Conservation (phyloP, 139 green algal genomes). For the Chlamydomonas eustigma region DNA sequence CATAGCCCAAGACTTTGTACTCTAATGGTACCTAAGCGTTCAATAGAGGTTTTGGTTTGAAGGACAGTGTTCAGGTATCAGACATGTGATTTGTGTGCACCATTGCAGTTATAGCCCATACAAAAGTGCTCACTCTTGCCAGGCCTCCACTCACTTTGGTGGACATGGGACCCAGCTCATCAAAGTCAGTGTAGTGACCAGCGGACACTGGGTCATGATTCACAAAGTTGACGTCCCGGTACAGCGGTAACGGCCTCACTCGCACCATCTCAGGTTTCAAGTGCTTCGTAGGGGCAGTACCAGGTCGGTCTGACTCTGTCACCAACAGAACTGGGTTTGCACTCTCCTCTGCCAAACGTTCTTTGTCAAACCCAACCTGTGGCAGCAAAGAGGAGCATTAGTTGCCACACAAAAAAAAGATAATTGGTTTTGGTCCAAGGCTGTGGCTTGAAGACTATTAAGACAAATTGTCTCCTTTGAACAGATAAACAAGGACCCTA, state of each 20-base stretch:
- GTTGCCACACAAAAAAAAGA: no score
- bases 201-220: conserved; percentile 9
- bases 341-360: conserved; percentile 42
- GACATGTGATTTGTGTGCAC: no score
- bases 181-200: conserved; percentile 44
- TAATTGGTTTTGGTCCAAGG: no score
- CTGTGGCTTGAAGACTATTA: no score
- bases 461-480: no score
- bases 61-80: no score
- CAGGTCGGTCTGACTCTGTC: conserved; percentile 21
- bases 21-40: conserved; percentile 52
- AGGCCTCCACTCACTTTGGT: conserved; percentile 24
- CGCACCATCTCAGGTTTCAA: conserved; percentile 26
- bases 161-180: conserved; percentile 33
- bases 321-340: conserved; percentile 43
- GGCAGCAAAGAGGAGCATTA: no score
- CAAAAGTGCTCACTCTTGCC: no score
- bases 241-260: conserved; percentile 21
- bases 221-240: conserved; percentile 34
- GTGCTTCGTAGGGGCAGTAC: conserved; percentile 24
- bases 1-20: conserved; percentile 54
- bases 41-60: no score
- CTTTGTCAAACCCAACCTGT: conserved; percentile 34
- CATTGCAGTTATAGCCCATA: no score
- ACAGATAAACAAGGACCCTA: no score